Evolutionary conservation across 2,329 filamentous ascomycete genomes (phyloP).

Genomic region (Nannizziopsis arthrosporioides): DNA sequence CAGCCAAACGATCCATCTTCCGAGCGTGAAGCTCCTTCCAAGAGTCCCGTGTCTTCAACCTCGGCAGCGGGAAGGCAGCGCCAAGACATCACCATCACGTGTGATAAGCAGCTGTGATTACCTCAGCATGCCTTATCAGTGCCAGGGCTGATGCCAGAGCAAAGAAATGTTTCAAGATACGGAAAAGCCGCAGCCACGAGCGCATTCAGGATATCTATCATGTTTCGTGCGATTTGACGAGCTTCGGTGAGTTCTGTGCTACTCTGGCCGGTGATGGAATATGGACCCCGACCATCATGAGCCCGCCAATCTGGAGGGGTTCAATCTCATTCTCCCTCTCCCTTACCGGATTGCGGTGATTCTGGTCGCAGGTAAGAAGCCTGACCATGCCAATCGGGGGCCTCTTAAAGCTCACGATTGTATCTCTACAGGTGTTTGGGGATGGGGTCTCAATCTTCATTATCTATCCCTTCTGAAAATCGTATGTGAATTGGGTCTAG

Average conservation of each 20-base stretch:
- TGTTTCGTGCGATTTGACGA: neutral
- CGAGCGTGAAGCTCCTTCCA: too few species aligned
- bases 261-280: constrained; percentile 21
- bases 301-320: constrained; percentile 48
- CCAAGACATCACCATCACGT: too few species aligned
- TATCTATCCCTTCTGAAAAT: constrained; percentile 70
- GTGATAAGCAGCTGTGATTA: constrained; percentile 2
- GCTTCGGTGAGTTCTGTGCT: neutral
- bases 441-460: constrained; percentile 86
- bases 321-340: constrained; percentile 75
- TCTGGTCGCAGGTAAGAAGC: constrained; percentile 59
- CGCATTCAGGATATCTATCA: neutral
- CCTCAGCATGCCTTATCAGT: neutral
- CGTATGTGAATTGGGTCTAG: constrained; percentile 32
- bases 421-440: constrained; percentile 63
- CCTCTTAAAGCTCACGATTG: neutral
- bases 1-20: too few species aligned
- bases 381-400: neutral
- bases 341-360: constrained; percentile 83
- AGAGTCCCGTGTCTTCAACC: neutral
- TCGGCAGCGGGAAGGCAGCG: neutral
- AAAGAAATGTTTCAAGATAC: neutral
- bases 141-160: constrained; percentile 4
- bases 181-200: neutral
- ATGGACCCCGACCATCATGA: constrained; percentile 33